Evolutionary conservation across 306 rosid species (phyloP).

Genomic region (Trifolium fragiferum): DNA sequence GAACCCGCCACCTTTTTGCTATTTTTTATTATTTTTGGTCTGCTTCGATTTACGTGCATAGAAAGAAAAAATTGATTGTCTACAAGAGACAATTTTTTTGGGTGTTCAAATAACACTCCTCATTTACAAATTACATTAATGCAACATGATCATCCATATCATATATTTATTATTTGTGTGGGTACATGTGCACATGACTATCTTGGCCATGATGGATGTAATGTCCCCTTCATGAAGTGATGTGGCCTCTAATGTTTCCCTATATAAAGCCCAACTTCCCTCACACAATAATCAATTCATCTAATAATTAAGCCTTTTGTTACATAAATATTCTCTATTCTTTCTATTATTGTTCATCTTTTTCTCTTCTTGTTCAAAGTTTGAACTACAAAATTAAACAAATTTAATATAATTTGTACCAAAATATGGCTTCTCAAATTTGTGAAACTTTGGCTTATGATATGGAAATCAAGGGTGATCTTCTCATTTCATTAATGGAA

Average conservation of each 20-base stretch:
- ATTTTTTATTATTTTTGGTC: no score
- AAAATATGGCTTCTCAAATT: constrained; percentile 49
- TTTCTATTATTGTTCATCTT: constrained; percentile 26
- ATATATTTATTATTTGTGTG: no score
- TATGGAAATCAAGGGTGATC: constrained; percentile 46
- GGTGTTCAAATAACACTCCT: no score
- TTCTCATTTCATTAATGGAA: constrained; percentile 59
- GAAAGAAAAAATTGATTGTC: no score
- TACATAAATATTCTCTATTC: neutral
- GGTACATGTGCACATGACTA: neutral
- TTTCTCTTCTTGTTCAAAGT: constrained; percentile 2
- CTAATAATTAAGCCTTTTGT: neutral
- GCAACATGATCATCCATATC: constrained; percentile 1
- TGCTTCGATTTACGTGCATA: no score
- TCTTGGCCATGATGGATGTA: neutral
- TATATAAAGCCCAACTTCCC: constrained; percentile 42
- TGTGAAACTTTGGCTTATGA: constrained; percentile 49
- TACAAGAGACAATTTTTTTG: no score
- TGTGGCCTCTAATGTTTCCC: constrained; percentile 22
- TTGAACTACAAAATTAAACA: neutral
- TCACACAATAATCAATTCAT: constrained; percentile 16
- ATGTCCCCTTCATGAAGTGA: constrained; percentile 1
- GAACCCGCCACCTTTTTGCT: no score
- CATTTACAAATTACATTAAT: no score
- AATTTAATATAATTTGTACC: neutral